phyloP scores from a whole-genome alignment of 2,329 filamentous ascomycete genomes.

The Lachnellula occidentalis region DNA sequence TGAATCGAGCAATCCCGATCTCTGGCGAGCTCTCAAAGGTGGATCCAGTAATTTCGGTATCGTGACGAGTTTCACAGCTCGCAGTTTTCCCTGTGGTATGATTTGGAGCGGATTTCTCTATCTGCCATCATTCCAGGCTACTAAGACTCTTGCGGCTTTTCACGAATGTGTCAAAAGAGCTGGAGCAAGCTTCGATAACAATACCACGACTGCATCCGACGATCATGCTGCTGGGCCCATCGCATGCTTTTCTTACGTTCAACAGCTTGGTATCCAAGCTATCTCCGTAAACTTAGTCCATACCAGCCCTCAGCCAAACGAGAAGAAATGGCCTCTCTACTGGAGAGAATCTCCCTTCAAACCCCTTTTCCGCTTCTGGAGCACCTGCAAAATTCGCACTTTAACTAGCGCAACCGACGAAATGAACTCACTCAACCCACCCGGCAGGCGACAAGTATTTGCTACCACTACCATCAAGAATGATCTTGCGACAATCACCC shows the following conservation, averaged over 20 bases:
- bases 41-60: conserved; percentile 19
- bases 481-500: conserved; percentile 27
- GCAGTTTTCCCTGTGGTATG: conserved; percentile 4
- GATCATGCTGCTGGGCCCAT: conserved; percentile 25
- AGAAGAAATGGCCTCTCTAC: conserved; percentile 29
- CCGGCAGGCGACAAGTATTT: conserved; percentile 30
- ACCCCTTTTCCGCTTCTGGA: conserved; percentile 32
- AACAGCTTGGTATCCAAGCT: conserved; percentile 24
- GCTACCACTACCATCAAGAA: conserved; percentile 34
- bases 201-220: conserved; percentile 13
- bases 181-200: background rate
- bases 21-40: conserved; percentile 17
- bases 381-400: conserved; percentile 30
- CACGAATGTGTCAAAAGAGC: conserved; percentile 17
- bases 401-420: conserved; percentile 33
- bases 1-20: conserved; percentile 8
- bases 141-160: conserved; percentile 25
- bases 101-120: conserved; percentile 35
- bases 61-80: conserved; percentile 10
- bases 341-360: conserved; percentile 31
- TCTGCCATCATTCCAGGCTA: conserved; percentile 20
- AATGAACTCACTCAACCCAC: conserved; percentile 29
- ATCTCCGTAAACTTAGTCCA: conserved; percentile 31
- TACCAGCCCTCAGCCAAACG: conserved; percentile 20
- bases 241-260: conserved; percentile 26